Evolutionary conservation across 139 green algal species (phyloP).

Genomic region (Haematococcus lacustris): DNA sequence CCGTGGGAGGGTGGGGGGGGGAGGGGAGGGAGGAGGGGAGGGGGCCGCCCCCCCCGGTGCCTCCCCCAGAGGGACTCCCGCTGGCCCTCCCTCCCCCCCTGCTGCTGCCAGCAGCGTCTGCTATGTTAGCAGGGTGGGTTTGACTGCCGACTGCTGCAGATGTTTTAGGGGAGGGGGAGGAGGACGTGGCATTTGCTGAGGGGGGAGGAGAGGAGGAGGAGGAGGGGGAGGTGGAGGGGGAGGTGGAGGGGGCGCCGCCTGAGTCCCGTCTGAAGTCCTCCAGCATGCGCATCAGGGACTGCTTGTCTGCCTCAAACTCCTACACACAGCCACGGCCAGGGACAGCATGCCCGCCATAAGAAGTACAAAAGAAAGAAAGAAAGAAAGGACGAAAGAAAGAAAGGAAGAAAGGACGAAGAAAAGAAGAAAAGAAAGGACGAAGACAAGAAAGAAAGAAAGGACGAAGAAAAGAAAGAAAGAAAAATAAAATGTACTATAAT

Average conservation of each 20-base stretch:
- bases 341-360: background rate
- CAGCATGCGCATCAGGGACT: slow-evolving; percentile 75
- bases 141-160: slow-evolving; percentile 6
- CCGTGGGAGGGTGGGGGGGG: background rate
- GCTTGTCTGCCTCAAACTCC: slow-evolving; percentile 65
- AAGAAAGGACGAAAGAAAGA: background rate
- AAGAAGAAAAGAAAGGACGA: background rate
- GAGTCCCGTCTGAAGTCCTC: slow-evolving; percentile 64
- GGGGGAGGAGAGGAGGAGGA: slow-evolving; percentile 1
- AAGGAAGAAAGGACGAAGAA: background rate
- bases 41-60: no score
- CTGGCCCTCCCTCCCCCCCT: no score
- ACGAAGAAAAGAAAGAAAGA: no score
- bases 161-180: background rate
- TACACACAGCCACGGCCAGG: background rate
- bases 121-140: no score
- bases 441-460: no score
- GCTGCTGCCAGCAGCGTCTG: no score
- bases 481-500: no score
- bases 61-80: no score
- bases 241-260: background rate
- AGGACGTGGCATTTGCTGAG: background rate
- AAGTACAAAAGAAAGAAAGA: background rate
- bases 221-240: background rate
- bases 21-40: background rate